These are phyloP conservation scores for Trifolium dubium DNA, from an alignment of 306 rosid species.

Conservation along the genomic window DNA sequence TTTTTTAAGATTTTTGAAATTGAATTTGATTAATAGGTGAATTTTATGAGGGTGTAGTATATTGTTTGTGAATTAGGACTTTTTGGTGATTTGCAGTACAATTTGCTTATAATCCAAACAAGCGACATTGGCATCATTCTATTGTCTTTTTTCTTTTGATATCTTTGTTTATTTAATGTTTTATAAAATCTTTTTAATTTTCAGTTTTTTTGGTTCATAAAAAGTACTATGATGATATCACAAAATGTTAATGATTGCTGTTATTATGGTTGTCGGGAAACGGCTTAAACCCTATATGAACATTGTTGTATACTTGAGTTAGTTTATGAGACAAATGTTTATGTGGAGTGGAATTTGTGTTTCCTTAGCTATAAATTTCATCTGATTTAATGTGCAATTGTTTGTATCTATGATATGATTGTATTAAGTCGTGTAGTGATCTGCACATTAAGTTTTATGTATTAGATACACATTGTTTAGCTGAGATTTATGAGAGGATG, in stretches of 20 bases:
- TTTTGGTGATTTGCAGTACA: slow-evolving; percentile 15
- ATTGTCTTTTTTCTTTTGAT: slow-evolving; percentile 2
- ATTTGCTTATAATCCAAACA: slow-evolving; percentile 20
- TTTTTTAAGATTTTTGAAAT: neutral
- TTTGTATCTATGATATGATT: neutral
- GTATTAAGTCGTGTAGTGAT: neutral
- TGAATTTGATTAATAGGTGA: neutral
- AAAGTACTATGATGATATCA: neutral
- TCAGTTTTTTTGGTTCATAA: neutral
- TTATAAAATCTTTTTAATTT: too few relatives aligned
- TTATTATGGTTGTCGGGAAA: neutral
- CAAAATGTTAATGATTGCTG: neutral
- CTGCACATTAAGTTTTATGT: neutral
- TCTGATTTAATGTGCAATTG: neutral
- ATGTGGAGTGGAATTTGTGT: neutral
- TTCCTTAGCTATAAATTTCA: neutral
- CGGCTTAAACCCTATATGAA: neutral
- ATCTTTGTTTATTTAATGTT: too few relatives aligned
- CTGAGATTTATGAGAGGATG: neutral
- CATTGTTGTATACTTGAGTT: neutral
- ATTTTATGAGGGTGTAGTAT: neutral
- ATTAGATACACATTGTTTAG: neutral
- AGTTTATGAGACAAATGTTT: neutral
- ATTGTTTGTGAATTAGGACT: neutral
- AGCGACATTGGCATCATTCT: neutral